phyloP scores from a whole-genome alignment of 2,329 filamentous ascomycete genomes.

The Colletotrichum shisoi region DNA sequence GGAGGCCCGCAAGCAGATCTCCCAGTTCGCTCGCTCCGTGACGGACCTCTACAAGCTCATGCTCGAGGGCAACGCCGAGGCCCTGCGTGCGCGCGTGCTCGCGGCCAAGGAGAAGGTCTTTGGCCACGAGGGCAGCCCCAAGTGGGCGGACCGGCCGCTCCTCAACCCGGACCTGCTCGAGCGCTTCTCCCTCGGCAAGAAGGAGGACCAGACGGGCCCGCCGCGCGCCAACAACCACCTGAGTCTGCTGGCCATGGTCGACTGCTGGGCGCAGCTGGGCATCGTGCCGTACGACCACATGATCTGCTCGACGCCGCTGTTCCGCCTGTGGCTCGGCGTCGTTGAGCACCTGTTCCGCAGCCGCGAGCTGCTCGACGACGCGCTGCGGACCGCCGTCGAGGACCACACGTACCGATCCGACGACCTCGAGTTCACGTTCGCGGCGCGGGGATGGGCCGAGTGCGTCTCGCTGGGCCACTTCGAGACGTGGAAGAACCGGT shows the following conservation, averaged over 20 bases:
- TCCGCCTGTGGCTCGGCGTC: conserved; percentile 96
- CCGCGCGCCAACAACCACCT: conserved; percentile 91
- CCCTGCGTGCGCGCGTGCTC: conserved; percentile 76
- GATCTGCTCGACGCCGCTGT: conserved; percentile 98
- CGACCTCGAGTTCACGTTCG: conserved; percentile 97
- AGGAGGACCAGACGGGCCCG: conserved; percentile 62
- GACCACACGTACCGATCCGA: conserved; percentile 94
- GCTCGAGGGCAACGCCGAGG: conserved; percentile 81
- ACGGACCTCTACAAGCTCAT: conserved; percentile 97
- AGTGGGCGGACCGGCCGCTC: conserved; percentile 70
- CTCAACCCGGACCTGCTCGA: conserved; percentile 86
- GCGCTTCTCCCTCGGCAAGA: conserved; percentile 79
- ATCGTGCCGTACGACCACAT: conserved; percentile 99
- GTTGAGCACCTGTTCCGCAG: conserved; percentile 95
- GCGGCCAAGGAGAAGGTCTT: conserved; percentile 74
- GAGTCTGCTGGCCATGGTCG: conserved; percentile 92
- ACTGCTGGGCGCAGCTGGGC: conserved; percentile 93
- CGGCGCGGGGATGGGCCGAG: conserved; percentile 93
- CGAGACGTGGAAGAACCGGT: conserved; percentile 89
- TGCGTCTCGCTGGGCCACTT: conserved; percentile 92
- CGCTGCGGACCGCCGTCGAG: conserved; percentile 83
- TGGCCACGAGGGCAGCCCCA: conserved; percentile 64
- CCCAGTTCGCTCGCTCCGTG: conserved; percentile 90
- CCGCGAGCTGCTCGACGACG: conserved; percentile 79
- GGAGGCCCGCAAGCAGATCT: conserved; percentile 87